phyloP scores from a whole-genome alignment of 1,139 yeast genomes.

The Casaregolazyma suthepensis region DNA sequence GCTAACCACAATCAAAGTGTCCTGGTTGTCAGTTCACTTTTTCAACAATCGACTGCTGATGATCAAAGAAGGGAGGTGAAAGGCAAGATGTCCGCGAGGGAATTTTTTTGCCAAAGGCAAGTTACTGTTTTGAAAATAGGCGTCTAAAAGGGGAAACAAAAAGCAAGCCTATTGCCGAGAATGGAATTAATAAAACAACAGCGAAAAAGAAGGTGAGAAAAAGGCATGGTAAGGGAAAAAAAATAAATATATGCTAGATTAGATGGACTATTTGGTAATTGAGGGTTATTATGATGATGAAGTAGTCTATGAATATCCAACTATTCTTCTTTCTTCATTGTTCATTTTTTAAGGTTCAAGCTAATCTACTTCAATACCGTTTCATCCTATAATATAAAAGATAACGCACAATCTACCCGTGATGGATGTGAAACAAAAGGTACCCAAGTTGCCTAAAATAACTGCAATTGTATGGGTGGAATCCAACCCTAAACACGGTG shows the following conservation, averaged over 20 bases:
- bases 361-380: not conserved
- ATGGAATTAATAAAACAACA: not conserved
- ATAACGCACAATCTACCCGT: not conserved
- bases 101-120: not conserved
- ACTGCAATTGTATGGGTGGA: not conserved
- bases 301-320: too few species aligned
- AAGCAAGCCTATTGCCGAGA: not conserved
- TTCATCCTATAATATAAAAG: not conserved
- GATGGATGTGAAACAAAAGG: not conserved
- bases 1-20: not conserved
- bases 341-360: not conserved
- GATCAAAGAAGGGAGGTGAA: not conserved
- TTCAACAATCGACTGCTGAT: not conserved
- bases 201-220: not conserved
- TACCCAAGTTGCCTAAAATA: not conserved
- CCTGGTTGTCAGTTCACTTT: not conserved
- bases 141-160: not conserved
- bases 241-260: too few species aligned
- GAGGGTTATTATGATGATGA: not conserved
- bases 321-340: not conserved
- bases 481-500: not conserved
- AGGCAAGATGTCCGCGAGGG: not conserved
- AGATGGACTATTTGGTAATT: too few species aligned
- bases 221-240: not conserved
- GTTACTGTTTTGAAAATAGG: not conserved